Percentiles rank a stretch among this genome's conserved stretches.
Evolutionary conservation across 1,284 basidiomycete species (phyloP).

Genomic region (Ceratobasidium sp.): DNA sequence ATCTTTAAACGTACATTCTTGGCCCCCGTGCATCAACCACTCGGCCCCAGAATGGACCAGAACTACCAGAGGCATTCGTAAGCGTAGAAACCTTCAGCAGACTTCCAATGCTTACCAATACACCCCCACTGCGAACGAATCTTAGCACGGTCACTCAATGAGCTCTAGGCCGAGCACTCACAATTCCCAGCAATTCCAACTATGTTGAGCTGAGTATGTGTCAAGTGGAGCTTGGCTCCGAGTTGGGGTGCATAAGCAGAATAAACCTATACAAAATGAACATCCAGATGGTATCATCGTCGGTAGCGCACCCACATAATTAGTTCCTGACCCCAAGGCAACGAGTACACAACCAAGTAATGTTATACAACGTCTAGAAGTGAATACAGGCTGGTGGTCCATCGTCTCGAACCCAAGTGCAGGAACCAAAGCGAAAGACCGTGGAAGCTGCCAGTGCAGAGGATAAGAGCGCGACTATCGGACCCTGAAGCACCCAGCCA

Average conservation of each 20-base stretch:
- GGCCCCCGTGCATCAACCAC: slow-evolving; percentile 77
- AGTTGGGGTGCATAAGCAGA: slow-evolving; percentile 84
- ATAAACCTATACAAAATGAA: slow-evolving; percentile 30
- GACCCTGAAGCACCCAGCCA: neutral
- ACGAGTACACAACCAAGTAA: slow-evolving; percentile 43
- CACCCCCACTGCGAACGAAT: slow-evolving; percentile 22
- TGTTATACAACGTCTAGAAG: slow-evolving; percentile 16
- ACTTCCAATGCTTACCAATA: slow-evolving; percentile 45
- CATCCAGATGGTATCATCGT: neutral
- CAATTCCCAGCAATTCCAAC: slow-evolving; percentile 77
- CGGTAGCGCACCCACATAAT: slow-evolving; percentile 45
- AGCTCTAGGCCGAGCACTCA: slow-evolving; percentile 54
- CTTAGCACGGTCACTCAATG: slow-evolving; percentile 14
- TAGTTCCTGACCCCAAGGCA: slow-evolving; percentile 47
- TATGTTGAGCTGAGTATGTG: slow-evolving; percentile 81
- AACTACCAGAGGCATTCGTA: slow-evolving; percentile 65
- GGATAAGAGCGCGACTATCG: slow-evolving; percentile 20
- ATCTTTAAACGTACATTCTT: slow-evolving; percentile 58
- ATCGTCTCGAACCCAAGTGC: neutral
- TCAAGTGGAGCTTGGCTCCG: slow-evolving; percentile 74
- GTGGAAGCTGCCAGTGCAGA: neutral
- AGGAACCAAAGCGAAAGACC: neutral
- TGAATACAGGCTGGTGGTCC: slow-evolving; percentile 22
- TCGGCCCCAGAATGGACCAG: slow-evolving; percentile 76
- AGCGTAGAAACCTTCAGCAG: neutral